phyloP scores from a whole-genome alignment of 2,329 filamentous ascomycete species.

The Catunica adiposa region DNA sequence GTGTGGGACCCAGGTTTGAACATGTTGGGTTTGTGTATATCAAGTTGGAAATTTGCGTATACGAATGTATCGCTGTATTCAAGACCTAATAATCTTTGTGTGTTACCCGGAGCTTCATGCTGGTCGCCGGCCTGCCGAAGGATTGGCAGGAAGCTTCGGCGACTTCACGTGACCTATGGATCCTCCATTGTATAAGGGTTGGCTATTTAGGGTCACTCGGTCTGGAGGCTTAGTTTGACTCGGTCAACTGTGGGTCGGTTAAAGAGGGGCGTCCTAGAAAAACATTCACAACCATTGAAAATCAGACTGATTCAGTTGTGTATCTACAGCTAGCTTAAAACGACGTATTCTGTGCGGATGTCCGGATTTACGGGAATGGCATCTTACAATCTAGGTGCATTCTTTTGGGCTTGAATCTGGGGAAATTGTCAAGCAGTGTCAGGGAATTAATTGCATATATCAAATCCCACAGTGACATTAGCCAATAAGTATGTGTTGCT shows the following conservation, averaged over 20 bases:
- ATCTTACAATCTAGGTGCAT: background rate
- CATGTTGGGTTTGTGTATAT: background rate
- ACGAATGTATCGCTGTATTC: background rate
- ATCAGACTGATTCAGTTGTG: background rate
- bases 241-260: background rate
- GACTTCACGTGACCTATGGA: background rate
- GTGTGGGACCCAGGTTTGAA: background rate
- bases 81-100: background rate
- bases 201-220: background rate
- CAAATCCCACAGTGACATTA: background rate
- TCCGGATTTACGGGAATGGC: background rate
- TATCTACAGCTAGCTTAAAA: background rate
- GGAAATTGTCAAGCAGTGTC: background rate
- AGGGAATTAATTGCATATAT: background rate
- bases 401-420: background rate
- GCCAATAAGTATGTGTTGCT: background rate
- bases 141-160: conserved; percentile 2
- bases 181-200: background rate
- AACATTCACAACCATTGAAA: background rate
- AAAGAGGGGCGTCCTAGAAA: background rate
- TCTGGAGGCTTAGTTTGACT: background rate
- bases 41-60: background rate
- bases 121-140: background rate
- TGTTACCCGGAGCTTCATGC: background rate
- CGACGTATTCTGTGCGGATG: background rate